Percentiles rank a stretch among this genome's conserved stretches.
Evolutionary conservation across 169 alveolate genomes (phyloP).

Genomic region (Eimeria acervulina): DNA sequence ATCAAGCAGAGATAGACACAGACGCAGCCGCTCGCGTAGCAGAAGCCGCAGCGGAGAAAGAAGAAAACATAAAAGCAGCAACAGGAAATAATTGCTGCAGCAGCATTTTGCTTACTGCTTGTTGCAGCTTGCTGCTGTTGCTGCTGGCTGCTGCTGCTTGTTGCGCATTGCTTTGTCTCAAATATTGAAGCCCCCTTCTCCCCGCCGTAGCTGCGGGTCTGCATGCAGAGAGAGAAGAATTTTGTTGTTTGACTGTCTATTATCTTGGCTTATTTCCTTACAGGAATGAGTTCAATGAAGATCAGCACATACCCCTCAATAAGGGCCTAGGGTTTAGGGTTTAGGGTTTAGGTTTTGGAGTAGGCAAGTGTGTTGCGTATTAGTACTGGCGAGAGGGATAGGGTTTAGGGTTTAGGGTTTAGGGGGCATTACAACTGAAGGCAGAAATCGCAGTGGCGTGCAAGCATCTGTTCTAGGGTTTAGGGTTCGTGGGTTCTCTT

Average conservation of each 20-base stretch:
- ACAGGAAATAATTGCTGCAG: neutral
- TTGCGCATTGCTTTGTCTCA: neutral
- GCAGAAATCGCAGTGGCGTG: too few relatives aligned
- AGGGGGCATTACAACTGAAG: neutral
- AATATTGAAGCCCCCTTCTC: neutral
- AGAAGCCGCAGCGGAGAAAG: conserved; percentile 58
- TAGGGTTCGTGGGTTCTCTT: neutral
- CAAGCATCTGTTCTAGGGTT: too few relatives aligned
- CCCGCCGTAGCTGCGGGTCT: neutral
- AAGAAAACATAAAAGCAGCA: conserved; percentile 9
- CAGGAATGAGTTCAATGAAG: neutral
- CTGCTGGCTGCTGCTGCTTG: neutral
- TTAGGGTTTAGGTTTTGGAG: too few relatives aligned
- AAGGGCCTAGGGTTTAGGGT: neutral
- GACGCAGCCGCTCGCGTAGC: conserved; percentile 31
- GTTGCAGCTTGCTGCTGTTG: neutral
- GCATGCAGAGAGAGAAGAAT: neutral
- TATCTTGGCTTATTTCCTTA: neutral
- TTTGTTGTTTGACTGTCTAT: neutral
- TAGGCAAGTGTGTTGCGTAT: too few relatives aligned
- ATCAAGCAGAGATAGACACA: neutral
- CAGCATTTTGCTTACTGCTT: neutral
- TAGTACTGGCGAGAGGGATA: neutral
- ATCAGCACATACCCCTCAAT: neutral
- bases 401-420: conserved; percentile 37